Evolutionary conservation across 1,284 basidiomycete species (phyloP), one percentile per base, ranked within the genome.

Genomic region (Hypsizygus ulmarius): DNA sequence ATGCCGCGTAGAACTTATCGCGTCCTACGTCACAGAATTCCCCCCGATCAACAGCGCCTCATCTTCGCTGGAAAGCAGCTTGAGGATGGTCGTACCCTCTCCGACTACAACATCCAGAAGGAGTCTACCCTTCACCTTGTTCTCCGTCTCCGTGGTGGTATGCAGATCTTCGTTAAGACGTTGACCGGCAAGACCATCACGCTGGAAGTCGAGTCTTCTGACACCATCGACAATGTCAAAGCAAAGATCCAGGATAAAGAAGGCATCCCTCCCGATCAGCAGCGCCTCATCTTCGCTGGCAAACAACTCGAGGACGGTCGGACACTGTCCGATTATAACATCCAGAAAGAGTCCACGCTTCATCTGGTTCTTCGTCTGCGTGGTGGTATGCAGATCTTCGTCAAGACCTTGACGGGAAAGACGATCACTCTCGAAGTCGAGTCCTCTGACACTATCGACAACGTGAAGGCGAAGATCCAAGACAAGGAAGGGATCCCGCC

Each of bases 121-220:
- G 82, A 85, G 61, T 81, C 79, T 0, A 94, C 92, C 38, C 86
- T 93, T 51, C 90, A 94, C 65, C 81, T 93, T 19, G 81, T 83
- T 38, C 82, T 94, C 56, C 88, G 90, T 70, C 83, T 93, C 44
- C 87, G 90, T 68, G 90, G 90, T 62, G 91, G 90, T 19, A 90
- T 90, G 89, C 88, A 91, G 61, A 90, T 91, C 60, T 91, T 92
- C 62, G 88, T 92, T 52, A 91, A 90, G 72, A 87, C 82, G 47
- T 70, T 94, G 51, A 93, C 92, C 6, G 92, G 92, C 47, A 95
- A 94, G 81, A 94, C 91, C 12, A 93, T 95, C 70, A 93, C 91
- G n/a, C 75, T 93, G 27, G 91, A 94, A 70, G 90, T 94, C 8
- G 91, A 93, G 71, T 92, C 89, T 0, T 90, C 85, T 0, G 90